These are phyloP conservation scores for Dissoconium aciculare DNA, from an alignment of 2,329 filamentous ascomycete genomes.

Conservation along the genomic window DNA sequence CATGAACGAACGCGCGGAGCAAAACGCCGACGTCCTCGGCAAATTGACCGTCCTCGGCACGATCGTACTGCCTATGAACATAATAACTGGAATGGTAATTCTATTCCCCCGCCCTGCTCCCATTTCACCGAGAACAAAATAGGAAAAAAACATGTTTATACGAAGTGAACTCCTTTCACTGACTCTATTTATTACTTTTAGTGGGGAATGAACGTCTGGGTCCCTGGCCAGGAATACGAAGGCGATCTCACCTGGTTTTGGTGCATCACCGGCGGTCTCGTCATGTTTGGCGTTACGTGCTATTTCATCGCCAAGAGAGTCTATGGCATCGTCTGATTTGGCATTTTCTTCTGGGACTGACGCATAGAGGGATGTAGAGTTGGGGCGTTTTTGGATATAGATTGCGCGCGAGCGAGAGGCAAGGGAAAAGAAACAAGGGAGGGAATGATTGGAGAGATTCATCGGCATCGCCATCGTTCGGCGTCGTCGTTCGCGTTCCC, in stretches of 20 bases:
- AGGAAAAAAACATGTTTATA: too few species aligned
- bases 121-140: too few species aligned
- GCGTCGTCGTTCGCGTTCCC: too few species aligned
- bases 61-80: slow-evolving; percentile 96
- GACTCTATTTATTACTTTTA: too few species aligned
- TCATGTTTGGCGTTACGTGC: slow-evolving; percentile 66
- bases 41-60: slow-evolving; percentile 92
- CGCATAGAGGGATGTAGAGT: too few species aligned
- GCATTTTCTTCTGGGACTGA: too few species aligned
- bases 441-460: too few species aligned
- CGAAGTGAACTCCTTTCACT: too few species aligned
- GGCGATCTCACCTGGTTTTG: slow-evolving; percentile 40
- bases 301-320: slow-evolving; percentile 72
- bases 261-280: slow-evolving; percentile 52
- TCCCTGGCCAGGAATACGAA: slow-evolving; percentile 77
- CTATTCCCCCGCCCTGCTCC: background rate
- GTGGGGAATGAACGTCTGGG: slow-evolving; percentile 49
- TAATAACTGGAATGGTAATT: slow-evolving; percentile 75
- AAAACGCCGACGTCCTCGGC: slow-evolving; percentile 86
- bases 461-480: too few species aligned
- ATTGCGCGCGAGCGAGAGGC: too few species aligned
- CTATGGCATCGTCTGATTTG: slow-evolving; percentile 63
- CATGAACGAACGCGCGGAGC: slow-evolving; percentile 95
- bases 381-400: too few species aligned
- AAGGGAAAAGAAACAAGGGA: too few species aligned